Base-by-base conservation (phyloP, 1,139 yeast species). In the Suhomyces panamericanus region DNA sequence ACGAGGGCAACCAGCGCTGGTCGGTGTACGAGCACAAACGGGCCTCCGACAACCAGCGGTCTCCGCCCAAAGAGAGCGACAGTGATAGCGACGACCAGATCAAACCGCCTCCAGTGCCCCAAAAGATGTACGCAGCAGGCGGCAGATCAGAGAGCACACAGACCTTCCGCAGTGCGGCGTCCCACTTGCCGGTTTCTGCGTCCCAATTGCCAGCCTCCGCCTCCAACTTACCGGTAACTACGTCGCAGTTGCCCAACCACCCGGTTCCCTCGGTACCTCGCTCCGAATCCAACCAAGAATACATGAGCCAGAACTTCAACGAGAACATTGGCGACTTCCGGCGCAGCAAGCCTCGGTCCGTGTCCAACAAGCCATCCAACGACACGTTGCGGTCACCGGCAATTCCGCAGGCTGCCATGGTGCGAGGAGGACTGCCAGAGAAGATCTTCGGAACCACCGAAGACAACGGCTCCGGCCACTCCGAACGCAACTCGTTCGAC, bases 1-100 rank as follows among this genome's bases (percentile, higher is more conserved):
- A 58, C 34, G 64, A 60, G 43, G 59, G 65, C 2, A 54, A 58
- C 30, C 58, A 54, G 35, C 47, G 69, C 24, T 63, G 68, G 67
- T 60, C 66, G 8, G 64, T 59, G 15, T 62, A 63, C 35, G 68
- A 64, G 35, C 49, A 50, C 37, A 50, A 52, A 31, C 38, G 48
- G 6, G 32, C 46, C 1, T 44, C 52, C 2, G 47, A 50, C 31
- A 50, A 47, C n/a, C 33, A 32, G 22, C 34, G 31, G 6, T 17
- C 24, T 6, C 39, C 29, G 17, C 17, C 29, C 22, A 33, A 39
- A 20, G 43, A 47, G 28, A 41, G 53, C 30, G 43, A 46, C 32
- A 43, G 45, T 29, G 43, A 41, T 27, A 32, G 42, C 8, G 39
- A 35, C 12, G 42, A 35, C 8, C 28, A 17, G 3, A 35, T 35